Percentiles rank a stretch among this genome's conserved stretches.
phyloP scores from a whole-genome alignment of 495 filamentous ascomycete genomes.

The Glarea lozoyensis region DNA sequence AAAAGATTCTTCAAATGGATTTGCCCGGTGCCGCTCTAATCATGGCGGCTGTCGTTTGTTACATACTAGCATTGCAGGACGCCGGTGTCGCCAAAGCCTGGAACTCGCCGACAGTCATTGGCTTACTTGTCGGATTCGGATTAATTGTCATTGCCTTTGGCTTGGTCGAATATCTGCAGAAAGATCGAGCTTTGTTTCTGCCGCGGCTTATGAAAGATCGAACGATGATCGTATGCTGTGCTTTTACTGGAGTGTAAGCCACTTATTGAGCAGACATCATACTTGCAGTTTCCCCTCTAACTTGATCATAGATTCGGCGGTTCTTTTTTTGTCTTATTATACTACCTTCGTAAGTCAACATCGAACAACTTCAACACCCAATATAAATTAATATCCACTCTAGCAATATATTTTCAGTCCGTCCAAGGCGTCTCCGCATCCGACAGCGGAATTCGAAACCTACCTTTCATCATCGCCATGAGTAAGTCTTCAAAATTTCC shows the following conservation, averaged over 20 bases:
- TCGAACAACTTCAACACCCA: too few relatives aligned
- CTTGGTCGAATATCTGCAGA: slow-evolving; percentile 30
- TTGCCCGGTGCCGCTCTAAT: slow-evolving; percentile 32
- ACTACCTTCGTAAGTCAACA: too few relatives aligned
- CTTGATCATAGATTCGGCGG: too few relatives aligned
- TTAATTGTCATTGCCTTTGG: slow-evolving; percentile 30
- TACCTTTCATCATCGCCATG: slow-evolving; percentile 42
- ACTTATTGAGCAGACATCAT: too few relatives aligned
- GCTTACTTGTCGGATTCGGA: slow-evolving; percentile 36
- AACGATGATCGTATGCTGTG: slow-evolving; percentile 27
- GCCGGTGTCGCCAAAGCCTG: slow-evolving; percentile 32
- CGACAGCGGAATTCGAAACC: slow-evolving; percentile 60
- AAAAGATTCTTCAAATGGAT: slow-evolving; percentile 27
- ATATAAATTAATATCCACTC: too few relatives aligned
- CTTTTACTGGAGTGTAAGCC: slow-evolving; percentile 20
- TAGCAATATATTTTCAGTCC: slow-evolving; percentile 75
- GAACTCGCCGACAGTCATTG: slow-evolving; percentile 25
- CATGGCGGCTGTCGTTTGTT: slow-evolving; percentile 23
- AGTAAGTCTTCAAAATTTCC: not conserved
- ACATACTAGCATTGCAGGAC: slow-evolving; percentile 35
- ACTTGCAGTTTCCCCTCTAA: too few relatives aligned
- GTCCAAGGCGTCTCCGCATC: slow-evolving; percentile 45
- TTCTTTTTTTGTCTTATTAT: too few relatives aligned
- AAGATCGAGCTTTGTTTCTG: slow-evolving; percentile 41
- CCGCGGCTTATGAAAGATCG: slow-evolving; percentile 9